phyloP scores from a whole-genome alignment of 2,329 filamentous ascomycete species.

The Cercospora zeina region DNA sequence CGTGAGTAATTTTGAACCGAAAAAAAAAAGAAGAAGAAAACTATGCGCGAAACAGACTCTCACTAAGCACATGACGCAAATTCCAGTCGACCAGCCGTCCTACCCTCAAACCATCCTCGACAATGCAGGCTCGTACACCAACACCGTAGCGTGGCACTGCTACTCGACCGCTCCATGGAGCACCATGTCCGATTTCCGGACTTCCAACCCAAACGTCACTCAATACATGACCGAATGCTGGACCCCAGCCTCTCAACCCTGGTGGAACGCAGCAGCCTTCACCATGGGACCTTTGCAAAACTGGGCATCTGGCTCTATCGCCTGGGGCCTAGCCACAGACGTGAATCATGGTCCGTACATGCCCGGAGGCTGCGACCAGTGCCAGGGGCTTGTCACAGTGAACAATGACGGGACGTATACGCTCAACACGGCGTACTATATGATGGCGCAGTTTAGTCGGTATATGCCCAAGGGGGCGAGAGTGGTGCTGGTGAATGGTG shows the following conservation, averaged over 20 bases:
- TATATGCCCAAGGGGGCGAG: constrained; percentile 25
- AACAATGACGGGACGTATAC: constrained; percentile 23
- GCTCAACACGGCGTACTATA: constrained; percentile 28
- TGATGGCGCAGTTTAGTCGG: constrained; percentile 30
- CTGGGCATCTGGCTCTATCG: constrained; percentile 28
- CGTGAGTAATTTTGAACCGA: neutral
- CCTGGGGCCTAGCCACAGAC: constrained; percentile 27
- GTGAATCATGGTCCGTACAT: constrained; percentile 26
- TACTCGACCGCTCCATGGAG: constrained; percentile 24
- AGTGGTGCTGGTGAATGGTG: constrained; percentile 20
- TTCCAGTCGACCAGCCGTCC: constrained; percentile 17
- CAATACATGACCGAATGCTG: constrained; percentile 33
- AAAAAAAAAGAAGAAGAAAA: neutral
- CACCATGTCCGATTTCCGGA: constrained; percentile 25
- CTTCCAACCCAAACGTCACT: constrained; percentile 21
- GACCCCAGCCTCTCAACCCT: constrained; percentile 23
- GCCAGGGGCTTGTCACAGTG: constrained; percentile 26
- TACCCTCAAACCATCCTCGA: constrained; percentile 28
- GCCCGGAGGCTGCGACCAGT: constrained; percentile 21
- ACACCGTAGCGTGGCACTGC: constrained; percentile 31
- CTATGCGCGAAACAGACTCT: neutral
- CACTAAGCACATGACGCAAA: neutral
- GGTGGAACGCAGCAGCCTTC: constrained; percentile 28
- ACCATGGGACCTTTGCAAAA: constrained; percentile 30
- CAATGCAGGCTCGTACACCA: constrained; percentile 23